Base-by-base conservation (phyloP, 2,329 filamentous ascomycete species). In the Pseudopithomyces maydicus region DNA sequence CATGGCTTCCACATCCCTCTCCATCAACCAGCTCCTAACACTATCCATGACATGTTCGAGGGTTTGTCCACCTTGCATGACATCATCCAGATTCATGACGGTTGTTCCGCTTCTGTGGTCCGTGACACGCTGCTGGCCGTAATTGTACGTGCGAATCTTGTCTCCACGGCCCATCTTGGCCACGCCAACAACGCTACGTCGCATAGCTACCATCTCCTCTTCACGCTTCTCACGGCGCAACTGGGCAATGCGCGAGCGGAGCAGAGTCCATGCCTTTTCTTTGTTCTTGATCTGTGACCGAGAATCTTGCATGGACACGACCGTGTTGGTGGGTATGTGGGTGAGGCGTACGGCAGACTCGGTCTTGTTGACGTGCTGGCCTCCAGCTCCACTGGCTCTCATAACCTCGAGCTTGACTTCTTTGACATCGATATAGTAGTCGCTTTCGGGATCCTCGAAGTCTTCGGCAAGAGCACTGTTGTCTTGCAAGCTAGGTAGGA, bases 331-430 rank as follows among this genome's bases (percentile, higher is more conserved):
- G 2, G 95, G 95, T 6, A 90, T 77, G 79, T 99, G 95, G 1
- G 93, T 98, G 68, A 99, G 82, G 10, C 95, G 89, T 59, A 99
- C 91, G 3, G 95, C 95, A 29, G 92, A 97, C 79, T 99, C 95
- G 0, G 95, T 99, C 75, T 94, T 97, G 79, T 99, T 99, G 73
- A 99, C 95, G 77, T 99, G 95, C 79, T 99, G 95, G 0, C 95
- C 95, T 32, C 95, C 95, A 0, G 95, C 94, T 57, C 95, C 95
- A 44, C 91, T 83, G 0, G 95, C 92, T 15, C 93, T 85, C 93
- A 98, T 97, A 58, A 92, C 91, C 73, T 99, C 95, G 19, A 86
- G 82, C 50, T 84, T 84, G 22, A 99, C 92, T 57, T 99, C 94
- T 58, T 87, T 84, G 6, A 90, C 87, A 70, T 96, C 87, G 57